A percentile compares a stretch with the other conserved stretches of the same genome.
phyloP scores from a whole-genome alignment of 257 asterid species.

The Ajuga chamaepitys region DNA sequence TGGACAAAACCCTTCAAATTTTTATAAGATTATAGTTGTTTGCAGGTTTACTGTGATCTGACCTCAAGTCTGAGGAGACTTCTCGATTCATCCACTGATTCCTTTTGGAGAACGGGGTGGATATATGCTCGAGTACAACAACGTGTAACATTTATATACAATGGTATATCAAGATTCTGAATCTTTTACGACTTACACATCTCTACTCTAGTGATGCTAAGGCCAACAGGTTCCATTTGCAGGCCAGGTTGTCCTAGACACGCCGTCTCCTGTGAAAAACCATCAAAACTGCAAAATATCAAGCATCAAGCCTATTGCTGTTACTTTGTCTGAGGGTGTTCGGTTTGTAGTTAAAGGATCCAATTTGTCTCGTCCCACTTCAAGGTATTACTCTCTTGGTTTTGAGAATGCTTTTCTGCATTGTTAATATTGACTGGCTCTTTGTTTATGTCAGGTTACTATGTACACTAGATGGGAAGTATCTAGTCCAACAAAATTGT shows the following conservation, averaged over 20 bases:
- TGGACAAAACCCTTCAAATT: neutral
- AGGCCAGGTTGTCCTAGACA: slow-evolving; percentile 75
- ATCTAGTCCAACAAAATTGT: slow-evolving; percentile 56
- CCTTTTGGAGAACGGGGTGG: slow-evolving; percentile 90
- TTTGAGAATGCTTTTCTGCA: slow-evolving; percentile 8
- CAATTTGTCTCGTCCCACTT: slow-evolving; percentile 56
- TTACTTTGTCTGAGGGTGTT: slow-evolving; percentile 53
- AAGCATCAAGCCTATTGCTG: slow-evolving; percentile 80
- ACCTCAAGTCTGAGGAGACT: slow-evolving; percentile 67
- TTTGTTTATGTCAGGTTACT: slow-evolving; percentile 42
- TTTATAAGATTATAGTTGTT: slow-evolving; percentile 4
- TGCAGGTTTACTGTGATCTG: slow-evolving; percentile 69
- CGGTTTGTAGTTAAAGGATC: slow-evolving; percentile 67
- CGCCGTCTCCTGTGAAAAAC: slow-evolving; percentile 41
- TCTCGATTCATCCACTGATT: slow-evolving; percentile 56
- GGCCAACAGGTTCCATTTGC: slow-evolving; percentile 23
- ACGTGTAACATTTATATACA: slow-evolving; percentile 55
- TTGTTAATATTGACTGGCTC: neutral
- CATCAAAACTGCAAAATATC: slow-evolving; percentile 51
- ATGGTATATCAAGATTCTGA: slow-evolving; percentile 42
- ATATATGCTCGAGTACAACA: slow-evolving; percentile 67
- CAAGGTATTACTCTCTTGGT: slow-evolving; percentile 43
- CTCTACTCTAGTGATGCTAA: slow-evolving; percentile 5
- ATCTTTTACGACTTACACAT: neutral
- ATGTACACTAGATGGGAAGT: slow-evolving; percentile 74